Percentiles rank a stretch among this genome's conserved stretches.
Evolutionary conservation across 2,329 filamentous ascomycete genomes (phyloP).

Genomic region (Verruconis gallopava): DNA sequence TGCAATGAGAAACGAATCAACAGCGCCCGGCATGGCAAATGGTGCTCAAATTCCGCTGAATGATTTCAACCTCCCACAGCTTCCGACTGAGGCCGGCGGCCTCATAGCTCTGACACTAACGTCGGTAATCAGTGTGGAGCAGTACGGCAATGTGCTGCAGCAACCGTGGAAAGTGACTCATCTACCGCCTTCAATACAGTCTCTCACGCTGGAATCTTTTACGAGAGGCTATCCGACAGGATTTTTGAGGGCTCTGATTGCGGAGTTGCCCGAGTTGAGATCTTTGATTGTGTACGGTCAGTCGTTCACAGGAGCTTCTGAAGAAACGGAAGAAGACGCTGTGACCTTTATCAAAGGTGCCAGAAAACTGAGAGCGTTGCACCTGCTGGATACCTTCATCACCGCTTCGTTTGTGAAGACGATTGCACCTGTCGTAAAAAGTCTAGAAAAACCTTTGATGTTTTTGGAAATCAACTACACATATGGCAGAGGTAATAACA

Average conservation of each 20-base stretch:
- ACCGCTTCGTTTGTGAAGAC: conserved; percentile 27
- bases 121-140: conserved; percentile 34
- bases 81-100: conserved; percentile 30
- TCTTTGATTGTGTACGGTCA: conserved; percentile 34
- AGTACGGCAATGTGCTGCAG: conserved; percentile 29
- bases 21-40: neutral
- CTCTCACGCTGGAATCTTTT: conserved; percentile 37
- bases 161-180: conserved; percentile 24
- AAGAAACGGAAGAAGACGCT: conserved; percentile 27
- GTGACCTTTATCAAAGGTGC: conserved; percentile 27
- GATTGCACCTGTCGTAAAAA: conserved; percentile 15
- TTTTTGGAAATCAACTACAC: conserved; percentile 36
- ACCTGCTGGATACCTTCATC: conserved; percentile 36
- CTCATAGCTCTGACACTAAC: conserved; percentile 35
- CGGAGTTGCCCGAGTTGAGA: conserved; percentile 28
- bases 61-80: conserved; percentile 32
- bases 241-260: conserved; percentile 29
- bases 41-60: conserved; percentile 35
- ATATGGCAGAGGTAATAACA: conserved; percentile 31
- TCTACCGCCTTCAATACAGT: conserved; percentile 28
- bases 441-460: conserved; percentile 21
- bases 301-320: conserved; percentile 31
- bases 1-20: too few relatives aligned
- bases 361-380: conserved; percentile 26
- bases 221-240: conserved; percentile 32